Base-by-base conservation (phyloP, 257 asterid species). In the Eucommia ulmoides region DNA sequence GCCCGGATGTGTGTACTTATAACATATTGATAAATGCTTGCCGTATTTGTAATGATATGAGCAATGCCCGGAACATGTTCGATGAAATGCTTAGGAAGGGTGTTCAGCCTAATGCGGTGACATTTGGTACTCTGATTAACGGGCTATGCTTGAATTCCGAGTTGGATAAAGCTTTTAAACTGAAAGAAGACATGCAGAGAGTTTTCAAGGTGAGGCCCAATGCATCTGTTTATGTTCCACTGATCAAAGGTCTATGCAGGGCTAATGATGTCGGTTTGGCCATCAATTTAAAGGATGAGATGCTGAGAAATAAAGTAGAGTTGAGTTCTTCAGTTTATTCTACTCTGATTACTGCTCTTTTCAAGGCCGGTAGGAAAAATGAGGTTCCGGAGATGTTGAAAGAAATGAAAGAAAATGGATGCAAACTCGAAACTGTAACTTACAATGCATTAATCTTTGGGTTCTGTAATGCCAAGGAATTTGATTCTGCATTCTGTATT, bases 181-280 rank as follows among this genome's bases (percentile, higher is more conserved):
- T 83, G 79, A 83, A 72, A 73, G 56, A 51, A 50, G 56, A 49
- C 46, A 78, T 86, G 93, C 87, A 73, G 76, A 70, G 56, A 45
- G 72, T 72, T 1, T 72, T 63, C 21, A 65, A 65, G 61, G 41
- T 80, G 42, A 74, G 14, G 65, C 78, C 82, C 63, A 66, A 78
- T 48, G 81, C 74, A 3, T 74, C 53, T 47, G 55, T 76, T 26
- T 80, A 74, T 18, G 75, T 62, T 5, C 68, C 89, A 4, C 55
- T 83, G 79, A 74, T 86, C 35, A 83, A 86, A 64, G 84, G 87
- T 45, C 76, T 78, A 12, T 83, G 89, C 54, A 66, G 64, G 57
- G 57, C 21, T 6, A 41, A 41, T 52, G 58, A 66, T 35, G 54
- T 78, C 58, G 54, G 65, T 19, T 47, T 61, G 11, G 94, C 89